A percentile compares a stretch with the other conserved stretches of the same genome.
phyloP scores from a whole-genome alignment of 768 basidiomycete species.

The Rhodotorula paludigena region DNA sequence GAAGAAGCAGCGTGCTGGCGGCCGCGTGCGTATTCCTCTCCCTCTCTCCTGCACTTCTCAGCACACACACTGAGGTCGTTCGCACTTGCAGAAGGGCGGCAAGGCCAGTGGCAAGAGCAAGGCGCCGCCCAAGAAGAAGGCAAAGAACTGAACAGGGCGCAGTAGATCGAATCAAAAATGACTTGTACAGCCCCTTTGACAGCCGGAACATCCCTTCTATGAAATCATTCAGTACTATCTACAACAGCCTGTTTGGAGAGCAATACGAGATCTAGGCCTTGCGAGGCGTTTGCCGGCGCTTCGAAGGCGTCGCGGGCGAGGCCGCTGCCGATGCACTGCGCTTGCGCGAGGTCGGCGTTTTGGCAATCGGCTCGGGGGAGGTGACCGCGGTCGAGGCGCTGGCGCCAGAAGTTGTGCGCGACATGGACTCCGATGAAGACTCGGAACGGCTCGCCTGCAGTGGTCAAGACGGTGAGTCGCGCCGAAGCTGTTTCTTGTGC shows the following conservation, averaged over 20 bases:
- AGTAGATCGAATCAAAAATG: no score
- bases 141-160: neutral
- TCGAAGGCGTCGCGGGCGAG: neutral
- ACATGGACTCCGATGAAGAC: no score
- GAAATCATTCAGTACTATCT: no score
- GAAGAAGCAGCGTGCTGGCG: slow-evolving; percentile 20
- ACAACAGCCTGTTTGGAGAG: neutral
- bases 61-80: neutral
- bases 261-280: no score
- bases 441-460: no score
- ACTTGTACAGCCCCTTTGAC: no score
- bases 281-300: neutral
- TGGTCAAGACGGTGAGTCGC: no score
- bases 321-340: neutral
- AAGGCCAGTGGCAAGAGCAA: slow-evolving; percentile 5
- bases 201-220: no score
- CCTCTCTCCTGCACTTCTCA: neutral
- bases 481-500: no score
- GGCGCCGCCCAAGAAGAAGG: slow-evolving; percentile 16
- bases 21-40: neutral
- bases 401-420: neutral
- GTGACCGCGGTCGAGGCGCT: neutral
- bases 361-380: neutral
- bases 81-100: slow-evolving; percentile 7
- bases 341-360: neutral